Evolutionary conservation across 2,329 filamentous ascomycete genomes (phyloP), one percentile per base, ranked within the genome.

Genomic region (Sporothrix euskadiensis): DNA sequence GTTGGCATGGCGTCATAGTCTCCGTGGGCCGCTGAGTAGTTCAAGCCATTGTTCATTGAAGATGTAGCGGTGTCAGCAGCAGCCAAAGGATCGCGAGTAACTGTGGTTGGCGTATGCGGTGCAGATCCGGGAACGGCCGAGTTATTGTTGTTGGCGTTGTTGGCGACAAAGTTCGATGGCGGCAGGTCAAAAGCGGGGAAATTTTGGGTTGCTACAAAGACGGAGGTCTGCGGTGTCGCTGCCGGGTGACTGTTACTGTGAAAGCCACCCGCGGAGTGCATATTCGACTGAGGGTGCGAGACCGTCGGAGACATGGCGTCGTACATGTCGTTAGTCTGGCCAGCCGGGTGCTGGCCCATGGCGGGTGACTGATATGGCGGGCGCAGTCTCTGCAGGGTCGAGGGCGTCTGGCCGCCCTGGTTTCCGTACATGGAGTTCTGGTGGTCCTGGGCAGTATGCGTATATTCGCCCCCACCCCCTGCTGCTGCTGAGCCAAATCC

Each of bases 141-240:
- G 26, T 30, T 66, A 14, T 12, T 22, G 66, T n/a, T 69, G 39
- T 39, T 57, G 30, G 2, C 12, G 19, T 19, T 59, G 39, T n/a
- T 49, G 76, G 77, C 35, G 54, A 65, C 78, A 78, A 89, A 88
- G 77, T 89, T 87, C 41, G 89, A 86, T 65, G 89, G 87, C 49
- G 90, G 89, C 65, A 92, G 82, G 73, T 86, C 87, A 77, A 92
- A 90, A 0, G 87, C 85, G 41, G 89, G 85, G 74, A 90, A 90
- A 75, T 87, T 90, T 75, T 90, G 86, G 73, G 90, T 87, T 52
- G 84, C 81, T 32, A 89, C 87, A 78, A 89, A 92, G 56, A 80
- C 80, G 73, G 82, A 80, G 32, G 83, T 82, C 77, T 85, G 87
- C 63, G 82, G 83, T 65, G 81, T 86, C 4, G 78, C 78, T 83